Percentiles rank a stretch among this genome's conserved stretches.
Evolutionary conservation across 2,329 filamentous ascomycete species (phyloP).

Genomic region (Aspergillus arachidicola): DNA sequence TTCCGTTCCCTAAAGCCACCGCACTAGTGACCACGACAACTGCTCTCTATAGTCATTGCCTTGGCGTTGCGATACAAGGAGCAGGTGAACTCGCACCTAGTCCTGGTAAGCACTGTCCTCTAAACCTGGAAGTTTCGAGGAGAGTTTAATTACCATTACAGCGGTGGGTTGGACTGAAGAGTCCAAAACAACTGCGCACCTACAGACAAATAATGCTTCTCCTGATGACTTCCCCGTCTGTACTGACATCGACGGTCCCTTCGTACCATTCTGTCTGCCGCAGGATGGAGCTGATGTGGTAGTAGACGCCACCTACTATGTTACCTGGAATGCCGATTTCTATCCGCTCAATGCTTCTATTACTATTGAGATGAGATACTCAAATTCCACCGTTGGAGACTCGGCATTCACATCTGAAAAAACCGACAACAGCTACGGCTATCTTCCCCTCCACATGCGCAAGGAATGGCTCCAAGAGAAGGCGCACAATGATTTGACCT

Average conservation of each 20-base stretch:
- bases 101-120: not conserved
- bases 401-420: conserved; percentile 41
- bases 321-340: conserved; percentile 41
- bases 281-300: conserved; percentile 35
- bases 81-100: not conserved
- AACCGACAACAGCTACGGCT: conserved; percentile 42
- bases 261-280: conserved; percentile 39
- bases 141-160: not conserved
- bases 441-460: conserved; percentile 40
- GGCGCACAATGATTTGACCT: conserved; percentile 39
- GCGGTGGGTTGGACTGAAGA: conserved; percentile 1
- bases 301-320: conserved; percentile 43
- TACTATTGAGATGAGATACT: conserved; percentile 36
- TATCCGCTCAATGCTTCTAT: conserved; percentile 36
- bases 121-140: too few species aligned
- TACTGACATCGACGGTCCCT: conserved; percentile 23
- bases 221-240: conserved; percentile 36
- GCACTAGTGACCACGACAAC: not conserved
- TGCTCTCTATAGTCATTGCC: not conserved
- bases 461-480: conserved; percentile 45
- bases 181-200: conserved; percentile 5
- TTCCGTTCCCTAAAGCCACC: not conserved
- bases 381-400: conserved; percentile 34
- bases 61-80: not conserved
- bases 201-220: conserved; percentile 10